A percentile compares a stretch with the other conserved stretches of the same genome.
Evolutionary conservation across 192 early-diverging fungal genomes (phyloP).

Genomic region (Umbelopsis isabellina): DNA sequence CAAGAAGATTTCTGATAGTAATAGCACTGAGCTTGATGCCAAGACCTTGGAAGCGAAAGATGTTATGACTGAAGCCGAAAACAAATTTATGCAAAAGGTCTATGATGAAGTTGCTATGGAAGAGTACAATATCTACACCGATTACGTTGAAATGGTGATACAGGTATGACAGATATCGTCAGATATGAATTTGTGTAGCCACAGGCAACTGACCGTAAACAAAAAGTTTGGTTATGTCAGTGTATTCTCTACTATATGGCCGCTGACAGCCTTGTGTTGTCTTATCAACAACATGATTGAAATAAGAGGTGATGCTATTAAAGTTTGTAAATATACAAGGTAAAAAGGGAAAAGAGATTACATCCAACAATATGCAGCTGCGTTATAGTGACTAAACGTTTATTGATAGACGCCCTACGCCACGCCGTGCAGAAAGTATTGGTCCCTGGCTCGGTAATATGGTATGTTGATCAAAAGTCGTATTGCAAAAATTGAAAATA

Average conservation of each 20-base stretch:
- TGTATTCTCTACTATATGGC: conserved; percentile 86
- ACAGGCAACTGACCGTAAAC: not conserved
- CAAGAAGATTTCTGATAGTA: not conserved
- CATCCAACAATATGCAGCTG: not conserved
- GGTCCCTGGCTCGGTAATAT: conserved; percentile 45
- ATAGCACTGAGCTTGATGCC: not conserved
- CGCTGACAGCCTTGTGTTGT: conserved; percentile 79
- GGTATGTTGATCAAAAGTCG: conserved; percentile 16
- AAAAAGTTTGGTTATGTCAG: conserved; percentile 82
- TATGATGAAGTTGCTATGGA: conserved; percentile 65
- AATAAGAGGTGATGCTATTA: conserved; percentile 88
- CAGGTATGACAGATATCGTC: conserved; percentile 57
- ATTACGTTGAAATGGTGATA: conserved; percentile 92
- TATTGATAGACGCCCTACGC: conserved; percentile 35
- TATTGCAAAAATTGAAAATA: not conserved
- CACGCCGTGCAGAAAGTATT: conserved; percentile 37
- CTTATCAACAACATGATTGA: conserved; percentile 93
- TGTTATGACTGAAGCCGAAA: conserved; percentile 38
- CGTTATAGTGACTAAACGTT: conserved; percentile 13
- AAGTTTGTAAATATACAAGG: conserved; percentile 78
- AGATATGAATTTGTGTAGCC: not conserved
- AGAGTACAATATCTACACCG: conserved; percentile 82
- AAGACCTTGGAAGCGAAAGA: not conserved
- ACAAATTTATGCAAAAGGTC: conserved; percentile 55
- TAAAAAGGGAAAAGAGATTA: not conserved